These are phyloP conservation scores for Plantago lanceolata DNA, from an alignment of 305 asterid genomes.

Conservation along the genomic window DNA sequence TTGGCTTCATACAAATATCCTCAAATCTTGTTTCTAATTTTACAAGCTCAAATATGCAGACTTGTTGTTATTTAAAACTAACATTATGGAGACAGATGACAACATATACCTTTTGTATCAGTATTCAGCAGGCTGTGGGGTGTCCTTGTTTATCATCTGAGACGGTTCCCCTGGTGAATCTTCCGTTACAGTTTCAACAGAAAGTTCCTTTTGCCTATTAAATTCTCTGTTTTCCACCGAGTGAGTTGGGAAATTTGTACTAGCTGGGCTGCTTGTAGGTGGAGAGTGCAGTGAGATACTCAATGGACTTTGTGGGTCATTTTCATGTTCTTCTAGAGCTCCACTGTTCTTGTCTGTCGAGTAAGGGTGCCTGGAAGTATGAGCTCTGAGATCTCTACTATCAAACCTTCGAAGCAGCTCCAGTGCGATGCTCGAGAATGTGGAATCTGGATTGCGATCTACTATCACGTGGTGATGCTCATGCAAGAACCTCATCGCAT, in stretches of 20 bases:
- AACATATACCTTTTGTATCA: too few species aligned
- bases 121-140: slow-evolving; percentile 16
- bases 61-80: too few species aligned
- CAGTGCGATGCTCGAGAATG: slow-evolving; percentile 11
- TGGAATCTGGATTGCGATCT: slow-evolving; percentile 1
- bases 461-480: slow-evolving; percentile 23
- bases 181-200: slow-evolving; percentile 4
- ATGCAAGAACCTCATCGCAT: slow-evolving; percentile 23
- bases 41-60: too few species aligned
- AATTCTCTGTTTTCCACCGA: background rate
- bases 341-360: background rate
- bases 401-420: slow-evolving; percentile 22
- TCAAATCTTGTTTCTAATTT: too few species aligned
- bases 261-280: background rate
- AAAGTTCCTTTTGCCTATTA: background rate
- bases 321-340: background rate
- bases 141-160: slow-evolving; percentile 2
- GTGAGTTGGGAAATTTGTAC: background rate
- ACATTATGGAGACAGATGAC: too few species aligned
- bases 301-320: background rate
- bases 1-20: too few species aligned
- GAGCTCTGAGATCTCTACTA: slow-evolving; percentile 15
- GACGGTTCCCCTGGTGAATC: background rate
- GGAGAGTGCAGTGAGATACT: background rate
- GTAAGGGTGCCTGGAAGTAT: slow-evolving; percentile 14